Evolutionary conservation across 441 rosid genomes (phyloP), one percentile per base, ranked within the genome.

Genomic region (Arabidopsis lyrata): DNA sequence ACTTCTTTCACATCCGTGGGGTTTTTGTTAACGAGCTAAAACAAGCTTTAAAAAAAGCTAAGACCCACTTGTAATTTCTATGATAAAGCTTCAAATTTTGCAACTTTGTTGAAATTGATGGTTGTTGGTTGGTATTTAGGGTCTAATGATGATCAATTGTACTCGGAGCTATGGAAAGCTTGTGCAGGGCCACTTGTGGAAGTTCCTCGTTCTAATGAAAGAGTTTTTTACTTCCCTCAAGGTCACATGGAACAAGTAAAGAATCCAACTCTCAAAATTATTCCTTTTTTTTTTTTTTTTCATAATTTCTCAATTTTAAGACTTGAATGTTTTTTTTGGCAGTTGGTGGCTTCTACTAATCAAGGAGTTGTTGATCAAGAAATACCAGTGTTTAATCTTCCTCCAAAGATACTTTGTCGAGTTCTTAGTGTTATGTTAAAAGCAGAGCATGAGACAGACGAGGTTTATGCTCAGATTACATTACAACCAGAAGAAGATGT

Each of bases 381-480:
- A 47, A 78, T 80, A 64, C 96, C 96, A 32, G 74, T 78, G 81
- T 93, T 89, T 68, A 77, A 79, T 75, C 95, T 95, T 76, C 89
- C 87, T 52, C 57, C 92, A 1, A 93, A 93, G 90, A 92, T 93
- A 68, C 99, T 95, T 38, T 95, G 99, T 78, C 83, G 83, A 20
- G 94, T 93, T 67, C 75, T 91, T 72, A 66, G 86, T 78, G 86
- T 88, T 49, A 77, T 81, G 61, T 82, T 95, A 38, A 86, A 88
- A 93, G 98, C 98, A 2, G 99, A 95, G 56, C 90, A 78, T 76
- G 99, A 91, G 35, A 93, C 96, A 0, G 99, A 95, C 63, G 99
- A 95, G 78, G 96, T 93, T 69, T 95, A 95, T 73, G 91, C 99
- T 16, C 99, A 91, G 71, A 91, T 95, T 76, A 93, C 98, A 78